Conservation (phyloP, 371 early-diverging fungal species). For the Amoeboaphelidium protococcarum region DNA sequence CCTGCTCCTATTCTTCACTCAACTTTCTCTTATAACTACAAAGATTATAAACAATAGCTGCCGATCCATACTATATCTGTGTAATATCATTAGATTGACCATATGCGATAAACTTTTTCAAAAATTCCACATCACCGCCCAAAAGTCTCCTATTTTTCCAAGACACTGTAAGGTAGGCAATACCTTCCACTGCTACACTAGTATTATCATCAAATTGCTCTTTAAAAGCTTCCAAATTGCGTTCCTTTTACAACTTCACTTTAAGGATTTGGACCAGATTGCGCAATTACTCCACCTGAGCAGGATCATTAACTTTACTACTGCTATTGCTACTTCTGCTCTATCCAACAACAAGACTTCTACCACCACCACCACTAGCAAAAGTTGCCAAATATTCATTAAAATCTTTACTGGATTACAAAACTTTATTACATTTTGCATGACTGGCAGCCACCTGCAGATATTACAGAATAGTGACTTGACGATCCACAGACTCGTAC, state of each 20-base stretch:
- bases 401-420: conserved; percentile 18
- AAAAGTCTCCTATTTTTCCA: conserved; percentile 30
- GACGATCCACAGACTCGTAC: conserved; percentile 27
- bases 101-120: conserved; percentile 21
- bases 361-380: not conserved
- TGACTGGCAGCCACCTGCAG: conserved; percentile 37
- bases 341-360: conserved; percentile 19
- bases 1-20: conserved; percentile 48
- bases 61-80: conserved; percentile 33
- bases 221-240: conserved; percentile 1
- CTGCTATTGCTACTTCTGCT: conserved; percentile 23
- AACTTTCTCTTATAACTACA: conserved; percentile 34
- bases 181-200: conserved; percentile 30
- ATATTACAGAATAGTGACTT: conserved; percentile 26
- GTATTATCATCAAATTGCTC: not conserved
- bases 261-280: conserved; percentile 8
- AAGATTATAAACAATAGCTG: conserved; percentile 35
- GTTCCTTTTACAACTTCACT: not conserved
- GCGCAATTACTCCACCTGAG: no score
- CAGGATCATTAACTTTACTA: conserved; percentile 31
- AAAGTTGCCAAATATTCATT: conserved; percentile 18
- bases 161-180: conserved; percentile 37
- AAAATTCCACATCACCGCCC: conserved; percentile 19
- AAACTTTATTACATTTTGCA: conserved; percentile 22
- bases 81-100: conserved; percentile 12